Base-by-base conservation (phyloP, 1,284 basidiomycete species). In the Apiotrichum gamsii region DNA sequence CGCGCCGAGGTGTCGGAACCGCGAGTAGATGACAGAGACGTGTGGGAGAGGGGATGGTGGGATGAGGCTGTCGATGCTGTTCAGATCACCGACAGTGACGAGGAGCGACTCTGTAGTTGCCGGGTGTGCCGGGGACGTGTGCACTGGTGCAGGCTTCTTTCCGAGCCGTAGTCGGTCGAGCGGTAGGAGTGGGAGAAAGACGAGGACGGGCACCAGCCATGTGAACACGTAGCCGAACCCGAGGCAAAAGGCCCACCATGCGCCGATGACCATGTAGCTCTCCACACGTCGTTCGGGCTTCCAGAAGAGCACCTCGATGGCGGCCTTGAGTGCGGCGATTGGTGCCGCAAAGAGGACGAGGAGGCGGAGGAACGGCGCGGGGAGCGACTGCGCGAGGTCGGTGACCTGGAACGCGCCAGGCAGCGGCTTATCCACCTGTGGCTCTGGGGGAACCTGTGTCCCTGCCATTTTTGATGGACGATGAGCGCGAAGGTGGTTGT, bases 181-280 rank as follows among this genome's bases (percentile, higher is more conserved):
- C 3, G 63, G 69, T 16, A 62, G 32, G 10, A 69, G 57, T 24
- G 62, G 66, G 21, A 52, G 39, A 49, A 62, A 72, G 9, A 67
- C 31, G 8, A 71, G 43, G 3, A 60, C 58, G 13, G 72, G 72
- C 0, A 75, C 47, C 4, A 75, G 60, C 57, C 64, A 76, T 59
- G 77, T 78, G 56, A 87, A 72, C 8, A 74, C 74, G 15, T 74
- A 69, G 19, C 78, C 77, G 2, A 79, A 72, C 21, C 83, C 75
- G 32, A 90, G 73, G 70, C 85, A 88, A n/a, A 82, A 28, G 0
- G 78, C 78, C 85, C 87, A 91, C 86, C 86, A 89, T 0, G 65
- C 65, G 0, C 77, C 82, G 23, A 91, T 67, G 0, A 79, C 67
- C 3, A 89, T 77, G 75, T 80, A 85, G 55, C 81, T 80, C 47